Percentiles rank a stretch among this genome's conserved stretches.
Evolutionary conservation across 2,329 filamentous ascomycete species (phyloP).

Genomic region (Aspergillus novofumigatus): DNA sequence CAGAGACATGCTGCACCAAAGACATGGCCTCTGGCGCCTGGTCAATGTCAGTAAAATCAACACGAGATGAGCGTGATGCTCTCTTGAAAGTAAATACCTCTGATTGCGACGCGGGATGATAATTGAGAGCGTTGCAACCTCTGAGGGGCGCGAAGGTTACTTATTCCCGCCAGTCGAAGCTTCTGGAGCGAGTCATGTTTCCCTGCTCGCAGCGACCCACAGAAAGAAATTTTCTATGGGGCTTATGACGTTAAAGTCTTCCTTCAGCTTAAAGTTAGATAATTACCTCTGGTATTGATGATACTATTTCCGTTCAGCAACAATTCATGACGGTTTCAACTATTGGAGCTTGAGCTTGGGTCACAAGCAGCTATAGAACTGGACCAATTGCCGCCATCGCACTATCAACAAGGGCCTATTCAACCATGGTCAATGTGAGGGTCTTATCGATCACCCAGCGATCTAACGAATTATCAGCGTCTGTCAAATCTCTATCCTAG

Average conservation of each 20-base stretch:
- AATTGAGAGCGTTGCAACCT: not conserved
- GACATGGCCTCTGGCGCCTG: slow-evolving; percentile 38
- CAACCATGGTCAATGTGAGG: not conserved
- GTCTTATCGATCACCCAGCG: not conserved
- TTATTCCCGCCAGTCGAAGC: not conserved
- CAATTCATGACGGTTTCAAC: not conserved
- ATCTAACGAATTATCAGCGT: not conserved
- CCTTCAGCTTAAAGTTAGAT: not conserved
- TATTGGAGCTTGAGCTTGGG: not conserved
- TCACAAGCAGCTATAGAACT: too few species aligned
- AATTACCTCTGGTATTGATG: not conserved
- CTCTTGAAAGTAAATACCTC: not conserved
- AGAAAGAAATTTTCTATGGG: not conserved
- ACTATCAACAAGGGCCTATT: not conserved
- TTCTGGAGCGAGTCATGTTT: not conserved
- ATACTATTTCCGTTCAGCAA: not conserved
- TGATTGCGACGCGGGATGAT: not conserved
- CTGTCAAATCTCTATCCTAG: too few species aligned
- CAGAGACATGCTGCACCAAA: slow-evolving; percentile 49
- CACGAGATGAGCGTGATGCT: not conserved
- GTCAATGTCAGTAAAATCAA: not conserved
- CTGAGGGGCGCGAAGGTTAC: not conserved
- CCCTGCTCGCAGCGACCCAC: not conserved
- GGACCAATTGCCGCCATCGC: not conserved
- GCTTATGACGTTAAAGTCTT: not conserved